Base-by-base conservation (phyloP, 257 asterid genomes). In the Nicotiana undulata region DNA sequence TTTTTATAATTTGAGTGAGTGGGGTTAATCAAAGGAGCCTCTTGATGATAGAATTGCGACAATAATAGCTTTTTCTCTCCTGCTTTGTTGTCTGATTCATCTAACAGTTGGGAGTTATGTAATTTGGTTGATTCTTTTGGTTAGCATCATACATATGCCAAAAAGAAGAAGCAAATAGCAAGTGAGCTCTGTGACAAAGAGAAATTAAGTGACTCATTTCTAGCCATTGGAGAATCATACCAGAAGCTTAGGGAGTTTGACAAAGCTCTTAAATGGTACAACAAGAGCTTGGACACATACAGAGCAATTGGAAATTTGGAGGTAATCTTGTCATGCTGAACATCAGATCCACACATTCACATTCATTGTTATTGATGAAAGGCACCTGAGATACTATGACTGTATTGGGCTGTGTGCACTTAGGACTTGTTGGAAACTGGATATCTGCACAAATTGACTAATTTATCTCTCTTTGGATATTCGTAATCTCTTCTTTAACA, bases 221-320 rank as follows among this genome's bases (percentile, higher is more conserved):
- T 94, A 51, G 93, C 85, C 44, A 80, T 94, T 75, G 99, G 98
- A 83, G 98, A 96, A 89, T 86, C 99, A 63, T 90, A 92, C 85
- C 90, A 92, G 85, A 89, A 88, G 85, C 94, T 93, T 81, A 91
- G 97, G 76, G 81, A 86, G 75, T 92, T 90, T 83, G 77, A 77
- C 53, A 82, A 90, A 86, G 97, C 98, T 80, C 92, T 88, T 59
- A 88, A 90, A 82, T 96, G 99, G 99, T 90, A 87, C 89, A 83
- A 81, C 79, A 93, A 90, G 89, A 91, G 94, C 77, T 90, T 91
- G 98, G 91, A 92, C 82, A 83, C 86, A 76, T 96, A 82, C 88
- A 81, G 78, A 80, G 81, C 76, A 76, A 94, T 96, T 85, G 97
- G 98, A 79, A 92, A 89, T 86, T 89, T 91, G 91, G 99, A 96